These are phyloP conservation scores for Ganoderma boninense DNA, from an alignment of 1,284 basidiomycete species.

Conservation along the genomic window DNA sequence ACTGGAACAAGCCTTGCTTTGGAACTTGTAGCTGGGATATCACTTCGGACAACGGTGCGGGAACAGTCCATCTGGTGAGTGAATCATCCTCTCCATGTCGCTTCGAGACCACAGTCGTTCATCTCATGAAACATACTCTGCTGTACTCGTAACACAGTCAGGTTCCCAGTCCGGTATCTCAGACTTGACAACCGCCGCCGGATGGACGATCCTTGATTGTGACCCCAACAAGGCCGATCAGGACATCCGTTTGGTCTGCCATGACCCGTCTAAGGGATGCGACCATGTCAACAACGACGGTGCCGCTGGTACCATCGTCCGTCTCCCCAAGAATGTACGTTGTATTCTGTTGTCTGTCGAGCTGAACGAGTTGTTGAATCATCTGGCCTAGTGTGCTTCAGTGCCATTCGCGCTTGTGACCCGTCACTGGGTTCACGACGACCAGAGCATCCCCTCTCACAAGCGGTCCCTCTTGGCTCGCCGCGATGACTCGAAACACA, in stretches of 20 bases:
- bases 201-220: constrained; percentile 61
- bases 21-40: constrained; percentile 34
- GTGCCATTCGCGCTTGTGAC: constrained; percentile 60
- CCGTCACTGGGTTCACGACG: constrained; percentile 46
- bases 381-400: constrained; percentile 48
- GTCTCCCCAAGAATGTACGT: constrained; percentile 59
- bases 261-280: constrained; percentile 46
- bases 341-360: constrained; percentile 38
- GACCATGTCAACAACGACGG: constrained; percentile 54
- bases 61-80: constrained; percentile 33
- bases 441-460: constrained; percentile 51
- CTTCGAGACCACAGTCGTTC: background rate
- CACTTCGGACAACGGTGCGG: constrained; percentile 23
- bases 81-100: background rate
- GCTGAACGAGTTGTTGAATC: background rate
- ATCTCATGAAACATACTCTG: background rate
- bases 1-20: constrained; percentile 34
- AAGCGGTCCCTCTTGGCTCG: constrained; percentile 44
- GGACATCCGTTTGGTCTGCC: constrained; percentile 58
- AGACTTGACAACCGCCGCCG: constrained; percentile 60
- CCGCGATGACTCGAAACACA: constrained; percentile 44
- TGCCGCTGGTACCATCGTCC: constrained; percentile 58
- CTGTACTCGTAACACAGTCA: constrained; percentile 6
- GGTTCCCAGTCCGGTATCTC: constrained; percentile 54
- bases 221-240: constrained; percentile 48